phyloP scores from a whole-genome alignment of 371 early-diverging fungal genomes.

The Syncephalastrum contaminatum region DNA sequence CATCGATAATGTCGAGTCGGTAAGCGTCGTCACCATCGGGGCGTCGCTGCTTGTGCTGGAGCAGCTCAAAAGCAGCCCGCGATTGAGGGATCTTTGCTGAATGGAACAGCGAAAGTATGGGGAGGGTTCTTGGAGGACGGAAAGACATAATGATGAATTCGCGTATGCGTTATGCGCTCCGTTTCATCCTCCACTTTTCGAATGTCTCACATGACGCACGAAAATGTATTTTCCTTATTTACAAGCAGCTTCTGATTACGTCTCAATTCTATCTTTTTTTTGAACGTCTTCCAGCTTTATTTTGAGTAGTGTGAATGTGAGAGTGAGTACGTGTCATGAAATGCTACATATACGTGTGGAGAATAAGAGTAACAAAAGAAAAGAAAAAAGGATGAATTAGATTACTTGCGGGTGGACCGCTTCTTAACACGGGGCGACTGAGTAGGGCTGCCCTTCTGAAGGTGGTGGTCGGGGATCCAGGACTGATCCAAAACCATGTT shows the following conservation, averaged over 20 bases:
- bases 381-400: background rate
- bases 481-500: constrained; percentile 51
- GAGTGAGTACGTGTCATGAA: too few species aligned
- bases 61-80: constrained; percentile 28
- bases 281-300: too few species aligned
- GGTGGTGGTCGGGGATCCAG: constrained; percentile 50
- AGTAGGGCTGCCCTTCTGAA: constrained; percentile 33
- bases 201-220: too few species aligned
- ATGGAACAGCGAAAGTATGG: constrained; percentile 47
- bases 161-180: too few species aligned
- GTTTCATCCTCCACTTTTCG: too few species aligned
- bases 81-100: constrained; percentile 27
- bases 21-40: constrained; percentile 26
- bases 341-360: too few species aligned
- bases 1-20: constrained; percentile 36
- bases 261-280: too few species aligned
- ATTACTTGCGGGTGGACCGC: constrained; percentile 39
- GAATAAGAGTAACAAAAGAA: background rate
- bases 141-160: constrained; percentile 35
- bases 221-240: too few species aligned
- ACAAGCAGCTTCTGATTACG: too few species aligned
- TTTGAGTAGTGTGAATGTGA: too few species aligned
- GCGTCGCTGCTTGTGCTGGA: constrained; percentile 11
- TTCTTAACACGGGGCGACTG: constrained; percentile 47
- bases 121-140: constrained; percentile 39